These are phyloP conservation scores for Diaporthe sp. DNA, from an alignment of 2,329 filamentous ascomycete species.

Conservation along the genomic window DNA sequence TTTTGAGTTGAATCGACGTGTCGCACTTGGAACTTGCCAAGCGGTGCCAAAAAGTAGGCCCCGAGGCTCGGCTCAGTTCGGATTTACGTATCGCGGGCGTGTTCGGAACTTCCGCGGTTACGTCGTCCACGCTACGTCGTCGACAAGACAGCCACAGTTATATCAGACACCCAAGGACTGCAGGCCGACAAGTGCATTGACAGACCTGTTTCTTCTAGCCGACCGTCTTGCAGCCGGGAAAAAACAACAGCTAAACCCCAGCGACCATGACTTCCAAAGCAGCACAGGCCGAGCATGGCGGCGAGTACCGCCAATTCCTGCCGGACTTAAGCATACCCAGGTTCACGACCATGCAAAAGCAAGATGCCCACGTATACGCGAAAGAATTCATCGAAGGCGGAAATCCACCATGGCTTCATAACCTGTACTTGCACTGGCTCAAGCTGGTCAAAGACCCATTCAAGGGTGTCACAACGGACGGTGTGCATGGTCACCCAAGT, in stretches of 20 bases:
- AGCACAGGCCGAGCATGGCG: constrained; percentile 38
- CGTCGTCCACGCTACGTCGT: neutral
- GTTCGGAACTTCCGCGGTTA: constrained; percentile 11
- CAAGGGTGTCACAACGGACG: constrained; percentile 78
- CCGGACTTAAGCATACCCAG: constrained; percentile 72
- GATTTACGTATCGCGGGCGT: constrained; percentile 26
- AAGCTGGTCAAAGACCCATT: constrained; percentile 74
- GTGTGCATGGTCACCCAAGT: constrained; percentile 50
- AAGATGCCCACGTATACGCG: constrained; percentile 74
- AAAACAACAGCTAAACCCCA: neutral
- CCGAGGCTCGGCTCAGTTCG: constrained; percentile 32
- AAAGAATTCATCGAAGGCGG: constrained; percentile 69
- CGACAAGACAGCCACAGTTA: neutral
- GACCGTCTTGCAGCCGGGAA: neutral
- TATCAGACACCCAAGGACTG: no score
- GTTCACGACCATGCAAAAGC: constrained; percentile 72
- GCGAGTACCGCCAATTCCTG: constrained; percentile 68
- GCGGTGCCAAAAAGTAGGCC: constrained; percentile 31
- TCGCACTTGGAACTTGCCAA: neutral
- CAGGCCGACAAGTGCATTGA: neutral
- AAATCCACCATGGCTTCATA: constrained; percentile 76
- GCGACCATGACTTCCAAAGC: constrained; percentile 27
- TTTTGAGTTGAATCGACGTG: constrained; percentile 1
- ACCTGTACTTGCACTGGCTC: constrained; percentile 70
- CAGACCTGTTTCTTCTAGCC: no score